Evolutionary conservation across 345 rosid species (phyloP), one percentile per base, ranked within the genome.

Genomic region (Hypericum androsaemum): DNA sequence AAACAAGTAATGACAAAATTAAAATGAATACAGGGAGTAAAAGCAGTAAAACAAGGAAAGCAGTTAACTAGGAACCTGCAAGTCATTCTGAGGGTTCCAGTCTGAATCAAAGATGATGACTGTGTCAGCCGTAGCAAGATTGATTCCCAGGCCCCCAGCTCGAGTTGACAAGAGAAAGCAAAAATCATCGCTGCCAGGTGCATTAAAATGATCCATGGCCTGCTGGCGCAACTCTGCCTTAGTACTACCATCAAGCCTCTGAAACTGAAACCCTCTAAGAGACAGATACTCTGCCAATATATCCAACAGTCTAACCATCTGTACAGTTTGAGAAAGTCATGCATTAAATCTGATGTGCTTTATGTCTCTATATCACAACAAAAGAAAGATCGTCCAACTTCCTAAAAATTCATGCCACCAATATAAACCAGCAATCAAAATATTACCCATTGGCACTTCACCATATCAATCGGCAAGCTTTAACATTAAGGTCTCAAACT

Each of bases 251-350:
- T 94, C 99, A 69, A 94, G 87, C 78, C 99, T 77, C 74, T 94
- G 99, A 74, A 74, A 94, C 58, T 94, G 97, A 72, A 94, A 94
- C 41, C 97, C 99, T 73, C 94, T 86, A 51, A 81, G 63, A 1
- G 95, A 81, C 92, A 94, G 68, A 64, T 94, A 94, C 47, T 82
- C 87, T 2, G 99, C 84, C 40, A 94, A 72, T 68, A 94, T 94
- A 74, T 94, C 99, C 82, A 94, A 62, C 99, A 94, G 80, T 76
- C 90, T 77, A 43, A 94, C 99, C 99, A 94, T 94, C 99, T 94
- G 94, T 54, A 58, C 47, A 50, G 53, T 55, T 59, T 13, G 53
- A 13, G 35, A 54, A 12, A 16, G 44, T 9, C 35, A 15, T 47
- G 4, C 51, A 48, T 59, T 41, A 50, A 38, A 22, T 22, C 4